Conservation (phyloP, 768 basidiomycete genomes). For the Psilocybe subaeruginosa region DNA sequence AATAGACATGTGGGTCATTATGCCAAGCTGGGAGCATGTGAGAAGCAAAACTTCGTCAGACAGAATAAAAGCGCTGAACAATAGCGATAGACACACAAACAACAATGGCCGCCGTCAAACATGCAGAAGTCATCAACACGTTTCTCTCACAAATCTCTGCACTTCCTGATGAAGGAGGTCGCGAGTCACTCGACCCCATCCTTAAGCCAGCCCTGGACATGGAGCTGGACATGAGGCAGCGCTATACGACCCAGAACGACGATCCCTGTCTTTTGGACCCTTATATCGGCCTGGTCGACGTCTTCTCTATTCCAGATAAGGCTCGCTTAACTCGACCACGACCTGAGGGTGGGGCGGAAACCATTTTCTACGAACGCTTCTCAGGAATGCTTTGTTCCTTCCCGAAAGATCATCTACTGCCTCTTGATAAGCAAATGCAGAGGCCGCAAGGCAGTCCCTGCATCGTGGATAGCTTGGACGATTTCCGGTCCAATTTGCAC, state of each 20-base stretch:
- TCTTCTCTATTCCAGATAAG: background rate
- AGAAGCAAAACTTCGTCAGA: no score
- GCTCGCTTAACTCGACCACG: background rate
- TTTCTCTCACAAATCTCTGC: background rate
- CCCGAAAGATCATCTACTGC: background rate
- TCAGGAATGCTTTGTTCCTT: background rate
- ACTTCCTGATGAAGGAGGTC: background rate
- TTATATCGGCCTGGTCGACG: background rate
- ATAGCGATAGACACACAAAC: no score
- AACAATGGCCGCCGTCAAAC: background rate
- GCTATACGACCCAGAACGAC: background rate
- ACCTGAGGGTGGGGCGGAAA: background rate
- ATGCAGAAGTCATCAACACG: background rate
- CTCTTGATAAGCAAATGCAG: no score
- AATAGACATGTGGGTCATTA: no score
- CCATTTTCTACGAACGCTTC: background rate
- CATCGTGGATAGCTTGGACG: constrained; percentile 27
- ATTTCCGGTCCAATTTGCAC: constrained; percentile 47
- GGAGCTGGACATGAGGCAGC: background rate
- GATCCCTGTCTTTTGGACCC: background rate
- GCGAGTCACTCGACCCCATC: background rate
- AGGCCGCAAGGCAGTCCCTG: background rate
- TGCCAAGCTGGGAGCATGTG: no score
- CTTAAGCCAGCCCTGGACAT: background rate
- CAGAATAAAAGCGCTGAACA: no score